These are phyloP conservation scores for Akanthomyces muscarius DNA, from an alignment of 2,329 filamentous ascomycete genomes.

Conservation along the genomic window DNA sequence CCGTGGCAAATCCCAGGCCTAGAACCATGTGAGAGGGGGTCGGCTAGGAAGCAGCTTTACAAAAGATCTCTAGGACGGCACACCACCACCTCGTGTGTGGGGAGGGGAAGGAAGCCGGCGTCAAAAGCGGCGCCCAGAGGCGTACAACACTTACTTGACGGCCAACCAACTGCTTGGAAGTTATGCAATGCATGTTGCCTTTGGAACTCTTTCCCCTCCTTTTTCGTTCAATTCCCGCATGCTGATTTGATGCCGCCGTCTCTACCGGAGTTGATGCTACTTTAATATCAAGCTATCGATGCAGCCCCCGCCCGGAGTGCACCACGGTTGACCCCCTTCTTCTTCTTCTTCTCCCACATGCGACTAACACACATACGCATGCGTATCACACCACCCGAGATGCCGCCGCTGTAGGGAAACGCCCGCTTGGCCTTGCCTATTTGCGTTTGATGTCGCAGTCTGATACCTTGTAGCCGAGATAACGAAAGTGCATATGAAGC, in stretches of 20 bases:
- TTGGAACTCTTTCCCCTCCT: neutral
- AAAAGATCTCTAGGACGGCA: constrained; percentile 3
- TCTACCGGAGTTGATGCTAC: neutral
- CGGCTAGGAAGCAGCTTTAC: neutral
- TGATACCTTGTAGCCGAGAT: neutral
- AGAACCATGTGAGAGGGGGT: neutral
- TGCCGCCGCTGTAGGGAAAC: neutral
- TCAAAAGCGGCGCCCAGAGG: neutral
- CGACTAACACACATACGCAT: constrained; percentile 2
- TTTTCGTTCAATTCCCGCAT: neutral
- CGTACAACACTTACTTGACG: neutral
- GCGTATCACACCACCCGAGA: neutral
- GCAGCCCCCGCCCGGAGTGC: neutral
- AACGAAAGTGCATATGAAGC: neutral
- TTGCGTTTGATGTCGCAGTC: neutral
- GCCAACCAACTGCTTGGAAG: neutral
- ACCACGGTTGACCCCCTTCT: neutral
- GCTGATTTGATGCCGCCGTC: neutral
- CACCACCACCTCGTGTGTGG: neutral
- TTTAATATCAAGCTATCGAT: constrained; percentile 5
- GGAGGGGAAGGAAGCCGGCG: neutral
- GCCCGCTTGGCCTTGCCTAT: constrained; percentile 9
- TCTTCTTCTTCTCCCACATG: neutral
- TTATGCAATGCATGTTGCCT: neutral
- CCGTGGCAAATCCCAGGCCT: neutral